phyloP scores from a whole-genome alignment of 1,284 basidiomycete species.

The Cerrena zonata region DNA sequence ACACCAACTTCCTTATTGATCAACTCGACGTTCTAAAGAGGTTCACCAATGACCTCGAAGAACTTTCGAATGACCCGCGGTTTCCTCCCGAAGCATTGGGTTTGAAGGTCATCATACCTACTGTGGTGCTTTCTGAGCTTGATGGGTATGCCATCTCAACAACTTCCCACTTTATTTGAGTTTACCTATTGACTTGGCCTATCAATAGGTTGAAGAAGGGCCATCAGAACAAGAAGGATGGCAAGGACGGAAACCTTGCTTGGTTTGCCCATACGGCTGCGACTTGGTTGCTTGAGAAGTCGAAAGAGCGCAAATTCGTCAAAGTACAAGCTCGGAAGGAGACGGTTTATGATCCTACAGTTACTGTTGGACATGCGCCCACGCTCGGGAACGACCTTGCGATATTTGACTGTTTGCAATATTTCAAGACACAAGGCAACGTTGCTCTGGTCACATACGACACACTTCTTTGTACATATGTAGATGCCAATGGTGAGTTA shows the following conservation, averaged over 20 bases:
- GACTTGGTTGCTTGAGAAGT: slow-evolving; percentile 61
- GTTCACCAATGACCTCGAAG: slow-evolving; percentile 59
- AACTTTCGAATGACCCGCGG: slow-evolving; percentile 37
- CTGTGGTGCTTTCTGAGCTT: slow-evolving; percentile 65
- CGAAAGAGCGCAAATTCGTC: slow-evolving; percentile 51
- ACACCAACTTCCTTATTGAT: slow-evolving; percentile 69
- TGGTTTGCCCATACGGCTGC: slow-evolving; percentile 70
- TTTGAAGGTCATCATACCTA: slow-evolving; percentile 52
- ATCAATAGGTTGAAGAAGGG: slow-evolving; percentile 60
- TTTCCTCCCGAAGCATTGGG: slow-evolving; percentile 13
- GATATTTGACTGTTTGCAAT: slow-evolving; percentile 68
- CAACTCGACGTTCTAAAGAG: slow-evolving; percentile 55
- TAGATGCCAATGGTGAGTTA: slow-evolving; percentile 35
- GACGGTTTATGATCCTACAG: slow-evolving; percentile 40
- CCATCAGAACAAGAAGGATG: slow-evolving; percentile 43
- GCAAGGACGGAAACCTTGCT: too few relatives aligned
- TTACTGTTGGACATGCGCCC: slow-evolving; percentile 9
- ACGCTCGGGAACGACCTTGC: slow-evolving; percentile 49
- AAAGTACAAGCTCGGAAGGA: slow-evolving; percentile 64
- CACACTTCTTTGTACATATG: slow-evolving; percentile 54
- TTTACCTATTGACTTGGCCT: too few relatives aligned
- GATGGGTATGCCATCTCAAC: slow-evolving; percentile 61
- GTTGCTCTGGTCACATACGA: slow-evolving; percentile 57
- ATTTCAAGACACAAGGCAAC: slow-evolving; percentile 35
- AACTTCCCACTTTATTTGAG: too few relatives aligned